Conservation (phyloP, 148 eudicot genomes). For the Diospyros kaki region DNA sequence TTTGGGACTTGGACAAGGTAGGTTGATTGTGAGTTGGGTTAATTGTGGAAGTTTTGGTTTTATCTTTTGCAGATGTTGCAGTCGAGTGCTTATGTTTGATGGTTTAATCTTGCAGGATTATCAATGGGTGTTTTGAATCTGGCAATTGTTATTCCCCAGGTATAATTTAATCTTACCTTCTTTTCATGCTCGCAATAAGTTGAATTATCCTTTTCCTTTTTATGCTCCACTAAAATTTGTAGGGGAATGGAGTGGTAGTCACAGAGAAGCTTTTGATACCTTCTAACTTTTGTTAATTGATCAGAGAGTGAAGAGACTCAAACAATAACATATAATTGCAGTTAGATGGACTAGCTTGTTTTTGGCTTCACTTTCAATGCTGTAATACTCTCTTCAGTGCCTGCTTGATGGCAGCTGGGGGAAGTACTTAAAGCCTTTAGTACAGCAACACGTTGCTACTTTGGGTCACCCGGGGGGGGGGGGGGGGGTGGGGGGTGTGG, state of each 20-base stretch:
- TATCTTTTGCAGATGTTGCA: not conserved
- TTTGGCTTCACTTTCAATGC: too few relatives aligned
- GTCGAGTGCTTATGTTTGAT: constrained; percentile 6
- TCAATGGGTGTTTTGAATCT: constrained; percentile 97
- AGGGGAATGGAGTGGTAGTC: not conserved
- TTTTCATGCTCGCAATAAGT: not conserved
- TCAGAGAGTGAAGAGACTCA: not conserved
- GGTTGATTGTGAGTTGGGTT: not conserved
- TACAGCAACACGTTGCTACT: too few relatives aligned
- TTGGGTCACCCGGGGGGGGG: too few relatives aligned
- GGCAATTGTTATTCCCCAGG: constrained; percentile 94
- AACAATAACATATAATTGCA: too few relatives aligned
- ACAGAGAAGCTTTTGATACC: not conserved
- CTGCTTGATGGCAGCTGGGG: too few relatives aligned
- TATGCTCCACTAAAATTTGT: not conserved
- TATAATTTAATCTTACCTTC: constrained; percentile 15
- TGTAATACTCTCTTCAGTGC: too few relatives aligned
- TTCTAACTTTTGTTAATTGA: not conserved
- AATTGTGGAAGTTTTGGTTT: not conserved
- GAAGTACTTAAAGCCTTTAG: too few relatives aligned
- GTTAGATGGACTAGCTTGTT: too few relatives aligned
- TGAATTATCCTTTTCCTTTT: not conserved
- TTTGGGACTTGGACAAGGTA: constrained; percentile 96
- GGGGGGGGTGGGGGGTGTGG: too few relatives aligned
- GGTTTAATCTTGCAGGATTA: constrained; percentile 53